phyloP scores from a whole-genome alignment of 306 rosid species.

The Acacia crassicarpa region DNA sequence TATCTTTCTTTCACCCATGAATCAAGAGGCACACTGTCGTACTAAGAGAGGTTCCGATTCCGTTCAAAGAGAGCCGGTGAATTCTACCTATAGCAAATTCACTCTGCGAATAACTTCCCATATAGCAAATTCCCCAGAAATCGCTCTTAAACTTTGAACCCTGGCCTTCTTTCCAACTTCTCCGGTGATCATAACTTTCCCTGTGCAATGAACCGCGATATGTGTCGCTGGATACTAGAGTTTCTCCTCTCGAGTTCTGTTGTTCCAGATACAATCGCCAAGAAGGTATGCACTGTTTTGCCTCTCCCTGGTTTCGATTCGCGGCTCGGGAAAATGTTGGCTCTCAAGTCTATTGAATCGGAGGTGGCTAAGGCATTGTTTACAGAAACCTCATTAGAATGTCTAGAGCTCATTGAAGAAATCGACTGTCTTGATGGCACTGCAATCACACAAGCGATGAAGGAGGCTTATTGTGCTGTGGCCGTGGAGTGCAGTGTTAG shows the following conservation, averaged over 20 bases:
- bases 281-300: slow-evolving; percentile 34
- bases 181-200: neutral
- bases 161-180: neutral
- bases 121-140: neutral
- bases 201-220: slow-evolving; percentile 39
- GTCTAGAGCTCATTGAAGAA: slow-evolving; percentile 51
- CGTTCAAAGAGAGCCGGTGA: too few relatives aligned
- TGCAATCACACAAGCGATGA: slow-evolving; percentile 37
- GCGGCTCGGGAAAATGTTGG: slow-evolving; percentile 56
- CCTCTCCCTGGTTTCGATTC: slow-evolving; percentile 47
- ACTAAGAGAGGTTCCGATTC: too few relatives aligned
- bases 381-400: slow-evolving; percentile 48
- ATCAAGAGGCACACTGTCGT: too few relatives aligned
- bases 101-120: neutral
- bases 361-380: slow-evolving; percentile 41
- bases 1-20: too few relatives aligned
- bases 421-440: slow-evolving; percentile 35
- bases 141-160: neutral
- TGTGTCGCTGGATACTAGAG: slow-evolving; percentile 66
- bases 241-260: slow-evolving; percentile 53
- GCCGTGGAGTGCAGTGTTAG: slow-evolving; percentile 73
- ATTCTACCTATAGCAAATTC: too few relatives aligned
- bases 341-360: slow-evolving; percentile 58
- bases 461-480: slow-evolving; percentile 65
- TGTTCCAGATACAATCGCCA: slow-evolving; percentile 37